Base-by-base conservation (phyloP, 2,329 filamentous ascomycete genomes). In the Fusarium sterilihyphosum region DNA sequence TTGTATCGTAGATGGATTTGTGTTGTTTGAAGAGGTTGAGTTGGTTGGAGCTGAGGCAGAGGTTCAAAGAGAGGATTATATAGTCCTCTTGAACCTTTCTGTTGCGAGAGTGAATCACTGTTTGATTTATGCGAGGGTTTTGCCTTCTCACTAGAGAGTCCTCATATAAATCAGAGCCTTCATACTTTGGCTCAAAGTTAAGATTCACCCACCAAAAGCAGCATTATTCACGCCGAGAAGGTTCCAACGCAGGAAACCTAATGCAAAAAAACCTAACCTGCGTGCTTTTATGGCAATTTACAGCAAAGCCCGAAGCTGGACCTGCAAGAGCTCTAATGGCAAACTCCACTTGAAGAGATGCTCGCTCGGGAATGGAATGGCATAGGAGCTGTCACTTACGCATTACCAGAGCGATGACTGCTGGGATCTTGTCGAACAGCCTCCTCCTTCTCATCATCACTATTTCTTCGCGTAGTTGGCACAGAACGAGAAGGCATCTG, bases 391-490 rank as follows among this genome's bases (percentile, higher is more conserved):
- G 62, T 68, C 24, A 95, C 94, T 91, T 90, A 96, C 94, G 92
- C 90, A 82, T 94, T 93, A 58, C 90, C 91, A 54, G 92, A 90
- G 64, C 93, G 89, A 79, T 93, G 92, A 77, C 92, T 92, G 41
- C 91, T 91, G n/a, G 90, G 87, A 77, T 92, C 88, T 81, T 92
- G 88, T 73, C 91, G 87, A 78, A 93, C 89, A 73, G 92, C 90
- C 76, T 92, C 91, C 80, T 95, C 93, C 80, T 96, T 95, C 78
- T 97, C 94, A 76, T 96, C 93, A 80, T 98, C 93, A 61, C 96
- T 98, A 81, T 97, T 97, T 75, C 95, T 93, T 74, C 95, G 90
- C 71, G 95, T 96, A 37, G 90, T 92, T 53, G 95, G 95, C 58
- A 97, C 92, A 33, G 96, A 98, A 76, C 94, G 93, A 18, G 94